Percentiles rank a stretch among this genome's conserved stretches.
These are phyloP conservation scores for Backusella parvicylindrica DNA, from an alignment of 192 early-diverging fungal species.

Conservation along the genomic window DNA sequence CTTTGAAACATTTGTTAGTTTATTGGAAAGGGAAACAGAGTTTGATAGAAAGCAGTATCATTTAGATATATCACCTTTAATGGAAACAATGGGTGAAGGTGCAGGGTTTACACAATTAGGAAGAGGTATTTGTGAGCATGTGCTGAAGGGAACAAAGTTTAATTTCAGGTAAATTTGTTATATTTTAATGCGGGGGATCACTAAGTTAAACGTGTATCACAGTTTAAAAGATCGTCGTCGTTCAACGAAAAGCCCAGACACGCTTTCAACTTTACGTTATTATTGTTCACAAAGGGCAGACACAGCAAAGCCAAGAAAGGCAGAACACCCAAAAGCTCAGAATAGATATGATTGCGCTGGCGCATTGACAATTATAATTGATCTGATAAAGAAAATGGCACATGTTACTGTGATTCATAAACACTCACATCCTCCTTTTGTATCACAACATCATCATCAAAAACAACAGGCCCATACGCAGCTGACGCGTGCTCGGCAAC, in stretches of 20 bases:
- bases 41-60: slow-evolving; percentile 31
- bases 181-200: neutral
- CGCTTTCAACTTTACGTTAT: slow-evolving; percentile 31
- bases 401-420: slow-evolving; percentile 32
- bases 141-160: slow-evolving; percentile 30
- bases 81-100: slow-evolving; percentile 13
- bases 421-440: slow-evolving; percentile 29
- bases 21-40: slow-evolving; percentile 15
- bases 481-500: neutral
- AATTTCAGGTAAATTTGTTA: slow-evolving; percentile 31
- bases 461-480: slow-evolving; percentile 5
- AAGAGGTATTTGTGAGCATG: slow-evolving; percentile 28
- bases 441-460: slow-evolving; percentile 16
- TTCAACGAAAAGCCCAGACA: slow-evolving; percentile 27
- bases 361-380: slow-evolving; percentile 34
- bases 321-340: slow-evolving; percentile 25
- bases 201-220: neutral
- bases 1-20: slow-evolving; percentile 16
- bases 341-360: slow-evolving; percentile 33
- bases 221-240: slow-evolving; percentile 35
- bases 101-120: slow-evolving; percentile 29
- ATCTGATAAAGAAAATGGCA: slow-evolving; percentile 28
- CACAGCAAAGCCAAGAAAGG: slow-evolving; percentile 31
- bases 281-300: slow-evolving; percentile 35
- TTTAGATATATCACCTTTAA: slow-evolving; percentile 24